Evolutionary conservation across 1,284 basidiomycete genomes (phyloP).

Genomic region (Puccinia sorghi): DNA sequence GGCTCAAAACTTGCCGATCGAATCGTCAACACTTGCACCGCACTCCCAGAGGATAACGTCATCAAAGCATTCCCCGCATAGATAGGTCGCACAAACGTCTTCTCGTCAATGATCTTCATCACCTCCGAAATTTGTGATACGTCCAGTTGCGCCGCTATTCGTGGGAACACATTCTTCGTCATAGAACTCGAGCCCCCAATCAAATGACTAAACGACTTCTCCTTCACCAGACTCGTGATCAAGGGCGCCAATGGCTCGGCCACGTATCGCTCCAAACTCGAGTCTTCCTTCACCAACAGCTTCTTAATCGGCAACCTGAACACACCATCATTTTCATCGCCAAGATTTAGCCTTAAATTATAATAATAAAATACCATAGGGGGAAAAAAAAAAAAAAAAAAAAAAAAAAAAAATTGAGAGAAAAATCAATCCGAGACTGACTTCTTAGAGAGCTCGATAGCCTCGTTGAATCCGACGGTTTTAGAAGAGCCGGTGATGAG

Average conservation of each 20-base stretch:
- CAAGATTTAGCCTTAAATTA: not conserved
- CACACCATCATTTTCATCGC: not conserved
- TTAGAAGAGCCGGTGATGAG: constrained; percentile 76
- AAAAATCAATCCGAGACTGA: no score
- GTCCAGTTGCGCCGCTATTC: constrained; percentile 81
- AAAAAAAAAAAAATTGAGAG: no score
- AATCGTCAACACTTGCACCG: constrained; percentile 91
- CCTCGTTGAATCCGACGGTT: constrained; percentile 64
- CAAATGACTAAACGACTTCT: constrained; percentile 73
- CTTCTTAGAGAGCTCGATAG: constrained; percentile 79
- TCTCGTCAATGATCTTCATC: constrained; percentile 75
- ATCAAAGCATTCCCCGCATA: constrained; percentile 98
- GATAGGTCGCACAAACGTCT: constrained; percentile 86
- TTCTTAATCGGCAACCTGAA: constrained; percentile 35
- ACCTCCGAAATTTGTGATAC: constrained; percentile 79
- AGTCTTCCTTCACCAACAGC: constrained; percentile 35
- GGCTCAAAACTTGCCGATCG: constrained; percentile 84
- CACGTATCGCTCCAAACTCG: constrained; percentile 50
- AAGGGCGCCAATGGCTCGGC: constrained; percentile 62
- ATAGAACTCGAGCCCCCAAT: constrained; percentile 75
- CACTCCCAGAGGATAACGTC: constrained; percentile 78
- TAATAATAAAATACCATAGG: not conserved
- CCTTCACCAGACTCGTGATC: constrained; percentile 62
- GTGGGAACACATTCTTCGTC: constrained; percentile 77
- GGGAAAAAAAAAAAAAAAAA: not conserved